phyloP scores from a whole-genome alignment of 83 land plant genomes.

The Thuja plicata region DNA sequence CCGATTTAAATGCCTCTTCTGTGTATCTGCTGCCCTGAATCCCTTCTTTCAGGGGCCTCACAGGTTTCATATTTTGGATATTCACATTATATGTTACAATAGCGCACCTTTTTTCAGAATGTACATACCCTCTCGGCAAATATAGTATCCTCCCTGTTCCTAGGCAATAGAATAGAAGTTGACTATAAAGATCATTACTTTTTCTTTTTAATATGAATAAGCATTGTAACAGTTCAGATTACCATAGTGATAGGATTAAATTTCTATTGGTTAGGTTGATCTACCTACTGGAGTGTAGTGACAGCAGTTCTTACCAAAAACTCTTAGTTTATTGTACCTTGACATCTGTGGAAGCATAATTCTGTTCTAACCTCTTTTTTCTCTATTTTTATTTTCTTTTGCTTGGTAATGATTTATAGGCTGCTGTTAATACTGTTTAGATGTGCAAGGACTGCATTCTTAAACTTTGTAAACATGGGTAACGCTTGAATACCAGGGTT shows the following conservation, averaged over 20 bases:
- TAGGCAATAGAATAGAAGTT: no score
- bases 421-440: not conserved
- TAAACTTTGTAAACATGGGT: not conserved
- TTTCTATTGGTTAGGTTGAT: not conserved
- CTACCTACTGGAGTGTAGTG: not conserved
- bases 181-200: not conserved
- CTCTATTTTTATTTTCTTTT: not conserved
- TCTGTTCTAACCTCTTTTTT: not conserved
- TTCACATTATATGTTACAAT: not conserved
- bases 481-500: not conserved
- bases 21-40: not conserved
- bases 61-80: not conserved
- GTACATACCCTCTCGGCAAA: no score
- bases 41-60: not conserved
- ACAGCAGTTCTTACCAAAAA: not conserved
- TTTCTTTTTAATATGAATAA: not conserved
- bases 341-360: not conserved
- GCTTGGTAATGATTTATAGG: not conserved
- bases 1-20: not conserved
- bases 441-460: not conserved
- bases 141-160: no score
- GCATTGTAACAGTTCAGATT: not conserved
- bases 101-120: not conserved
- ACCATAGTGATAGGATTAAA: not conserved
- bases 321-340: not conserved